These are phyloP conservation scores for Dittrichia graveolens DNA, from an alignment of 129 eudicot species.

Conservation along the genomic window DNA sequence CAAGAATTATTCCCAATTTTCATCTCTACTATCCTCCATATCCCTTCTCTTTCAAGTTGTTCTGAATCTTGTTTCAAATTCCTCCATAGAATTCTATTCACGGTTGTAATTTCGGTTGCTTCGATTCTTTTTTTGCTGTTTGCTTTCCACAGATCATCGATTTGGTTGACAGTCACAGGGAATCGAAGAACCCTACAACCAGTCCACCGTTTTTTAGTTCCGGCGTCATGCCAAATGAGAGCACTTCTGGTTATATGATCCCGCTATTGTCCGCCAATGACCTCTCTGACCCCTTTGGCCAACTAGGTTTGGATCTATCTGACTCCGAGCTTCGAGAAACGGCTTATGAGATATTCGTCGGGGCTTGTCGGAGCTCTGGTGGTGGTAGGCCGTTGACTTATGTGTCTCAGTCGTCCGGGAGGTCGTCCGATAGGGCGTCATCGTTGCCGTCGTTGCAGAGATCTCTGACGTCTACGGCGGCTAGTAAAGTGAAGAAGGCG, in stretches of 20 bases:
- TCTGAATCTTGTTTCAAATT: constrained; percentile 2
- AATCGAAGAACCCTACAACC: not conserved
- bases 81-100: not conserved
- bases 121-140: not conserved
- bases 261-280: constrained; percentile 28
- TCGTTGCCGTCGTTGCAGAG: constrained; percentile 51
- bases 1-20: constrained; percentile 41
- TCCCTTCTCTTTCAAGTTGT: not conserved
- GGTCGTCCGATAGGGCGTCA: constrained; percentile 37
- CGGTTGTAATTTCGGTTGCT: not conserved
- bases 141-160: constrained; percentile 22
- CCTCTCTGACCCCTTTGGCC: constrained; percentile 55
- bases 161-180: constrained; percentile 24
- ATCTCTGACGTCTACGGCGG: constrained; percentile 52
- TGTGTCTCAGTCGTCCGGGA: constrained; percentile 53
- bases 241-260: constrained; percentile 22
- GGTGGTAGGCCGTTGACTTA: constrained; percentile 66
- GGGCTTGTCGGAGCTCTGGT: constrained; percentile 77
- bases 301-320: constrained; percentile 43
- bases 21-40: not conserved
- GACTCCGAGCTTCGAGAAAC: constrained; percentile 77
- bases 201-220: too few species aligned
- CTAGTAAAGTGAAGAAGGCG: constrained; percentile 75
- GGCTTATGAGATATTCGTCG: constrained; percentile 78
- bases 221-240: constrained; percentile 26